Evolutionary conservation across 1,139 yeast genomes (phyloP), one percentile per base, ranked within the genome.

Genomic region (Candida anutae): DNA sequence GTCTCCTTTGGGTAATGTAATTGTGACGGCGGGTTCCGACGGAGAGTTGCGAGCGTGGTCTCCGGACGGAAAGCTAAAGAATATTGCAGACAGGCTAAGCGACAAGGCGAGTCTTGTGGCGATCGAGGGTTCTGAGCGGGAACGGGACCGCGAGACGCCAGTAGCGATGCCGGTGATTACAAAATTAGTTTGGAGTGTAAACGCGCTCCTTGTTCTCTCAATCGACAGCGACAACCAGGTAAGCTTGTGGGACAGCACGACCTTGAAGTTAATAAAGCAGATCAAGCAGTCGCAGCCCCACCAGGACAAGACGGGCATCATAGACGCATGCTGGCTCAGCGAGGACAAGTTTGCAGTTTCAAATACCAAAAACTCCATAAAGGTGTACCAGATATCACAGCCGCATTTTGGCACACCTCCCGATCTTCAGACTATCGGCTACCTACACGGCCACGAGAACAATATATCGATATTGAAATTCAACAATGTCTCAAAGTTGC

Each of bases 41-140:
- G 88, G 90, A 12, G 88, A 79, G 40, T 44, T 81, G 10, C 55
- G 85, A 31, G 60, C 79, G 10, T 81, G 90, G 90, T 65, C 74
- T 13, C 66, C 71, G 0, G 77, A 73, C 29, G 90, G 88, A 0
- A 64, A 65, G 24, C 59, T 84, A 27, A 62, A 74, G 35, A 79
- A 77, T 39, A 71, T 80, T 1, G 8, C 19, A 14, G 51, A 47
- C 27, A 35, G 43, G 0, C 31, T 35, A 6, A 30, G 27, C 10
- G 42, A 38, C 16, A 37, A 36, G 8, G n/a, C 24, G 8, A 17
- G 8, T 10, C 10, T 10, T 8, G 19, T 17, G 9, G 19, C 11
- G 26, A n/a, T n/a, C n/a, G n/a, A n/a, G n/a, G 19, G 9, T 17
- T 17, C 27, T 5, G 34, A 26, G 13, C 13, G 16, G 23, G 24